phyloP scores from a whole-genome alignment of 1,284 basidiomycete genomes.

The Mrakiaceae sp. region DNA sequence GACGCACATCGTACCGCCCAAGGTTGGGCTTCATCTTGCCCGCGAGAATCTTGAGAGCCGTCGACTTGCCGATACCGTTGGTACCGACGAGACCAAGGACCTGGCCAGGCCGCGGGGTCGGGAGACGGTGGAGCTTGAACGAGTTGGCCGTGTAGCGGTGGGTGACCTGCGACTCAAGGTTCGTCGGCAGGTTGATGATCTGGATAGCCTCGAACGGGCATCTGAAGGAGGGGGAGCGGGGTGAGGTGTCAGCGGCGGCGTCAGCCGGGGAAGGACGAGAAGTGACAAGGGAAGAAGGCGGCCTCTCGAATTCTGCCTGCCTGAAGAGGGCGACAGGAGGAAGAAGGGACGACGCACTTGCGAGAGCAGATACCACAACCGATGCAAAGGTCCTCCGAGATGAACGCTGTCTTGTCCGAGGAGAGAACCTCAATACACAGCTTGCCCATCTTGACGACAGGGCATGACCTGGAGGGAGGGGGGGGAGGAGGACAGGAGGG shows the following conservation, averaged over 20 bases:
- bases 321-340: not conserved
- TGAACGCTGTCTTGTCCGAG: conserved; percentile 88
- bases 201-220: conserved; percentile 95
- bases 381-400: conserved; percentile 92
- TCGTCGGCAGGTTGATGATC: conserved; percentile 94
- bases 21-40: conserved; percentile 92
- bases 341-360: conserved; percentile 50
- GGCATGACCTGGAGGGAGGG: conserved; percentile 62
- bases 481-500: not conserved
- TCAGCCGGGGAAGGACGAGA: not conserved
- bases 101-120: conserved; percentile 87
- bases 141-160: conserved; percentile 95
- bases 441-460: conserved; percentile 97
- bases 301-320: too few relatives aligned
- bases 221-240: conserved; percentile 37
- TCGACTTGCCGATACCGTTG: conserved; percentile 97
- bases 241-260: conserved; percentile 10
- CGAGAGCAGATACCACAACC: conserved; percentile 98
- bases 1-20: conserved; percentile 71
- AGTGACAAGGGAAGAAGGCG: conserved; percentile 4
- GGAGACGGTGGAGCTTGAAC: conserved; percentile 93
- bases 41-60: conserved; percentile 85
- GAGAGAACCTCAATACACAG: conserved; percentile 94
- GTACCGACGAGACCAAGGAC: conserved; percentile 92
- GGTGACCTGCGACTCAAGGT: conserved; percentile 83